phyloP scores from a whole-genome alignment of 352 stramenopile species.

The Phytophthora aleatoria region DNA sequence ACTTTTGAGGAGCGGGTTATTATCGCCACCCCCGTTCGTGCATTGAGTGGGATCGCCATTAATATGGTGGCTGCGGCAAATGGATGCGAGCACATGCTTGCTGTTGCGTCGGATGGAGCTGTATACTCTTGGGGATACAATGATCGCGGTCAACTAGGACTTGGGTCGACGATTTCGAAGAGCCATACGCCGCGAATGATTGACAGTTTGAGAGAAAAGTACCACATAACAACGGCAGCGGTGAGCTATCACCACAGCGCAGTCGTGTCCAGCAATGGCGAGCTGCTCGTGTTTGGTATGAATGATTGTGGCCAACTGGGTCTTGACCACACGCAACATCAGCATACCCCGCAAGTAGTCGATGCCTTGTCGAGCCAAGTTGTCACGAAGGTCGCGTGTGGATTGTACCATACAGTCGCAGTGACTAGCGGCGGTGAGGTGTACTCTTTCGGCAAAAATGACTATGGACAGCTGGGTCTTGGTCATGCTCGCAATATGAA shows the following conservation, averaged over 20 bases:
- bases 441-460: conserved; percentile 87
- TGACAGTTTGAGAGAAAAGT: conserved; percentile 85
- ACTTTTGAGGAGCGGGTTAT: conserved; percentile 89
- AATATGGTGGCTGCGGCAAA: conserved; percentile 81
- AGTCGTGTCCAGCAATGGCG: conserved; percentile 73
- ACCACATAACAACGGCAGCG: conserved; percentile 69
- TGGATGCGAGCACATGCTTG: conserved; percentile 89
- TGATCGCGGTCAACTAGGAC: conserved; percentile 80
- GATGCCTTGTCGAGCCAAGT: conserved; percentile 74
- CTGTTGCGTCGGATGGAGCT: conserved; percentile 70
- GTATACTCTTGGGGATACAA: conserved; percentile 91
- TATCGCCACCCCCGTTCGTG: conserved; percentile 72
- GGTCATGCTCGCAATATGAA: conserved; percentile 82
- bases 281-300: conserved; percentile 88
- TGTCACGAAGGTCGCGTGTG: conserved; percentile 72
- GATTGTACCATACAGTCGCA: conserved; percentile 81
- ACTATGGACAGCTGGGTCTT: conserved; percentile 87
- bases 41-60: conserved; percentile 64
- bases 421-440: conserved; percentile 73
- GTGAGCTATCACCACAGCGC: conserved; percentile 90
- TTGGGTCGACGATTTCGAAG: conserved; percentile 87
- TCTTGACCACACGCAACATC: conserved; percentile 83
- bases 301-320: conserved; percentile 88
- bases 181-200: conserved; percentile 84
- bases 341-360: conserved; percentile 84